phyloP scores from a whole-genome alignment of 2,329 filamentous ascomycete species.

The Penicillium oxalicum region DNA sequence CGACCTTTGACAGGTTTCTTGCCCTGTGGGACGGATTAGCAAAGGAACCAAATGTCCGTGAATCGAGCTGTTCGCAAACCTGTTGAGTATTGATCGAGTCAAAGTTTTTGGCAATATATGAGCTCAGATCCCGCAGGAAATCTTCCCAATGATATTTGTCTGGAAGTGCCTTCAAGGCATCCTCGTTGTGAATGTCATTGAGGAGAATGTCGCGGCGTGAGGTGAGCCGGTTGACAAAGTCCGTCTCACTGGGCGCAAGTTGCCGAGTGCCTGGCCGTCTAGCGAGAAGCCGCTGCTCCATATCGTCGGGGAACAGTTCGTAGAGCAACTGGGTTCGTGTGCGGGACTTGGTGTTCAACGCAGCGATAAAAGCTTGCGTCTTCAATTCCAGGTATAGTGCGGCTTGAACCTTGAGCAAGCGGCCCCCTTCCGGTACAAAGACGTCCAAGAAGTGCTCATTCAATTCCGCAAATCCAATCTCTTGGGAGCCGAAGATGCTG shows the following conservation, averaged over 20 bases:
- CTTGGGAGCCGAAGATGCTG: conserved; percentile 57
- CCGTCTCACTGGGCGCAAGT: conserved; percentile 53
- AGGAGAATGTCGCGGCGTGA: conserved; percentile 54
- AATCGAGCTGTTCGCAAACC: conserved; percentile 25
- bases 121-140: conserved; percentile 54
- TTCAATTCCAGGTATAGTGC: conserved; percentile 59
- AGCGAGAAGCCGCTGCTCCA: conserved; percentile 49
- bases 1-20: conserved; percentile 38
- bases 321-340: conserved; percentile 52
- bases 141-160: conserved; percentile 60
- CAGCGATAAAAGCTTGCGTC: conserved; percentile 61
- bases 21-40: conserved; percentile 24
- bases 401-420: conserved; percentile 55
- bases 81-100: conserved; percentile 47
- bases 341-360: conserved; percentile 51
- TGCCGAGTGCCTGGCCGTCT: conserved; percentile 51
- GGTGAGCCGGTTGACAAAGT: conserved; percentile 52
- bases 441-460: conserved; percentile 59
- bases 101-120: conserved; percentile 54
- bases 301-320: conserved; percentile 54
- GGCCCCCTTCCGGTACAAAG: conserved; percentile 55
- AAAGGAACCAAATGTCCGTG: neutral
- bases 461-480: conserved; percentile 58
- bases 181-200: conserved; percentile 48
- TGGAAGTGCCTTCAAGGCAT: conserved; percentile 46